phyloP scores from a whole-genome alignment of 352 stramenopile genomes.

The Globisporangium cylindrosporum region DNA sequence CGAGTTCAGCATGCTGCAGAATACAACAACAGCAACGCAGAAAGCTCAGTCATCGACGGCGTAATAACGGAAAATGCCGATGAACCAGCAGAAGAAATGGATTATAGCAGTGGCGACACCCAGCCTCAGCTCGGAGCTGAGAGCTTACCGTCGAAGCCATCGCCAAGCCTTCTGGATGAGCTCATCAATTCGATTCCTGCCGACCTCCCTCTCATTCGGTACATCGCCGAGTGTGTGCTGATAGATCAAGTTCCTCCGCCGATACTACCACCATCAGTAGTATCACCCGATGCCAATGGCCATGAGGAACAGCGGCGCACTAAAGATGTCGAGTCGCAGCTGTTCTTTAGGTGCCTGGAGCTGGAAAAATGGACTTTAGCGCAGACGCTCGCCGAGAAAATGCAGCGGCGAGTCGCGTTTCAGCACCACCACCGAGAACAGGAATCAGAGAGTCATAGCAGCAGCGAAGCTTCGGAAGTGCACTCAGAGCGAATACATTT shows the following conservation, averaged over 20 bases:
- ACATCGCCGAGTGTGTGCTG: conserved; percentile 19
- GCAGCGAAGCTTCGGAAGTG: neutral
- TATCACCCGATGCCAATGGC: neutral
- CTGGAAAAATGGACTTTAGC: conserved; percentile 25
- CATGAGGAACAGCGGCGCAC: neutral
- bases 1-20: neutral
- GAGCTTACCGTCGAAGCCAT: neutral
- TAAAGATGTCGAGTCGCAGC: conserved; percentile 18
- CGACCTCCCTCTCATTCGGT: conserved; percentile 19
- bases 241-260: neutral
- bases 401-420: conserved; percentile 18
- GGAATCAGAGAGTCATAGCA: neutral
- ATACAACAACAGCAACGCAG: neutral
- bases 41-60: neutral
- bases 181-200: conserved; percentile 13
- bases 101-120: neutral
- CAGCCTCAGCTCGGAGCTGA: neutral
- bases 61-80: neutral
- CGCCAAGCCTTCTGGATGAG: neutral
- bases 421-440: neutral
- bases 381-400: conserved; percentile 25
- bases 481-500: conserved; percentile 1
- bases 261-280: neutral
- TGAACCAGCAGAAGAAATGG: neutral
- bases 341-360: conserved; percentile 27